These are phyloP conservation scores for Lentinula guzmanii DNA, from an alignment of 768 basidiomycete species.

Conservation along the genomic window DNA sequence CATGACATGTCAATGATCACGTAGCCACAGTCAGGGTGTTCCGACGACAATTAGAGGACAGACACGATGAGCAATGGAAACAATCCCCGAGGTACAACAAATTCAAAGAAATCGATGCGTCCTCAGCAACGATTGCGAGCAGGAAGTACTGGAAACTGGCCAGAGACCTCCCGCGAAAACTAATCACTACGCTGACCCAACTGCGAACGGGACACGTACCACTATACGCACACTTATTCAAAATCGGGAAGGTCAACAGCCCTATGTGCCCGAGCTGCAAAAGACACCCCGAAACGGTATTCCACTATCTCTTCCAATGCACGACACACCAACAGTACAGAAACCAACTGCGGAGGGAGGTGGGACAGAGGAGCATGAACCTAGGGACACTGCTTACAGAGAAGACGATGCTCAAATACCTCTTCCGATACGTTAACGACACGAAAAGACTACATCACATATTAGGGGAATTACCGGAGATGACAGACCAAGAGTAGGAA, in stretches of 20 bases:
- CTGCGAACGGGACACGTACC: slow-evolving; percentile 22
- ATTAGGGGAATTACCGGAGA: not conserved
- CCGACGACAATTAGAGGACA: too few relatives aligned
- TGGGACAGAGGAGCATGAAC: not conserved
- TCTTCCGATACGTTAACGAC: not conserved
- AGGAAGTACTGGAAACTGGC: not conserved
- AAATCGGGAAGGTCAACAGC: slow-evolving; percentile 1
- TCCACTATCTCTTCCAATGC: slow-evolving; percentile 11
- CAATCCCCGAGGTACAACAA: not conserved
- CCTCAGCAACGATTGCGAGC: not conserved
- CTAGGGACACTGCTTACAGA: not conserved
- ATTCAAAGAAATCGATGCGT: not conserved
- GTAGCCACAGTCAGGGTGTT: too few relatives aligned
- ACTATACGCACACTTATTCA: slow-evolving; percentile 19
- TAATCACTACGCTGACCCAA: slow-evolving; percentile 18
- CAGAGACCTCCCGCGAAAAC: not conserved
- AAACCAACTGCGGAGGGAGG: not conserved
- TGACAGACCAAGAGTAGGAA: too few relatives aligned
- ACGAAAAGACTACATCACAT: not conserved
- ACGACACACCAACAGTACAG: not conserved
- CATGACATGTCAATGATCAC: not conserved
- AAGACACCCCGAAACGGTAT: slow-evolving; percentile 4
- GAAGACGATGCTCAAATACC: not conserved
- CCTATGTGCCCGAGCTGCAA: not conserved
- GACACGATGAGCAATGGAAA: too few relatives aligned